These are phyloP conservation scores for Eutrema yunnanense DNA, from an alignment of 345 rosid genomes.

Conservation along the genomic window DNA sequence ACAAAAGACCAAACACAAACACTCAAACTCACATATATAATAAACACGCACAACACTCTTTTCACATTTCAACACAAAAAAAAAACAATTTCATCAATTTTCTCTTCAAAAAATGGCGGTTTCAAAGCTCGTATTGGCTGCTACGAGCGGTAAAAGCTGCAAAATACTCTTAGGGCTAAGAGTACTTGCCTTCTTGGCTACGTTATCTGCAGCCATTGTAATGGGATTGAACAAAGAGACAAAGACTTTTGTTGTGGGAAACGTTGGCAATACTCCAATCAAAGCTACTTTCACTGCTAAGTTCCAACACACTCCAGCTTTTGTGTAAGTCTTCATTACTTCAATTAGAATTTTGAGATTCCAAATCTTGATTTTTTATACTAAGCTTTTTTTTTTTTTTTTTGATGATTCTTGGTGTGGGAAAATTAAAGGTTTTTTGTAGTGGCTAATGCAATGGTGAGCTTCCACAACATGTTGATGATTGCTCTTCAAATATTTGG, in stretches of 20 bases:
- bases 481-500: conserved; percentile 39
- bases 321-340: conserved; percentile 50
- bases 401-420: neutral
- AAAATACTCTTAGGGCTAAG: conserved; percentile 46
- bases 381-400: neutral
- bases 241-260: conserved; percentile 63
- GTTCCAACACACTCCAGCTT: conserved; percentile 89
- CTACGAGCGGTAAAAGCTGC: conserved; percentile 19
- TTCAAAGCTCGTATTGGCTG: conserved; percentile 17
- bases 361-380: neutral
- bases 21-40: conserved; percentile 15
- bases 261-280: conserved; percentile 58
- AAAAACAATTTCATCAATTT: neutral
- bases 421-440: conserved; percentile 62
- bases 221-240: conserved; percentile 86
- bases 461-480: conserved; percentile 78
- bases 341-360: neutral
- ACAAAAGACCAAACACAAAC: conserved; percentile 25
- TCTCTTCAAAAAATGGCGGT: conserved; percentile 10
- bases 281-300: conserved; percentile 67
- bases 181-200: conserved; percentile 62
- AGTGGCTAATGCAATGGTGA: conserved; percentile 65
- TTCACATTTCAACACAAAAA: conserved; percentile 8
- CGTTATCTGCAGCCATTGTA: conserved; percentile 68
- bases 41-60: conserved; percentile 14